Percentiles rank a stretch among this genome's conserved stretches.
Evolutionary conservation across 495 filamentous ascomycete genomes (phyloP).

Genomic region (Xylaria acuta): DNA sequence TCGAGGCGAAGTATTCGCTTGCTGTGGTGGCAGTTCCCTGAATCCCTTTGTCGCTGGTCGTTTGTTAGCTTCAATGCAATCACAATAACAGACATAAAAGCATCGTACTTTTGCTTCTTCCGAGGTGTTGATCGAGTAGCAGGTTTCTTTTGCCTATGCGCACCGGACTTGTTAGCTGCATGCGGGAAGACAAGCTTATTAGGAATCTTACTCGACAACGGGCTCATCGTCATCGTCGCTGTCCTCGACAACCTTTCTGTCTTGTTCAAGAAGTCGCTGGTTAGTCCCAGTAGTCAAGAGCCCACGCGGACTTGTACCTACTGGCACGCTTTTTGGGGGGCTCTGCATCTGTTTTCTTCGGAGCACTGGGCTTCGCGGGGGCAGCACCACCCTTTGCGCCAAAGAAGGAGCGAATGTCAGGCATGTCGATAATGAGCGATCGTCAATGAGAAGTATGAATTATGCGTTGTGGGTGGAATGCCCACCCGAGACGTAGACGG

Average conservation of each 20-base stretch:
- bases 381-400: conserved; percentile 61
- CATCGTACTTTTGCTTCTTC: conserved; percentile 46
- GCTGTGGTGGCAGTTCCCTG: conserved; percentile 54
- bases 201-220: conserved; percentile 43
- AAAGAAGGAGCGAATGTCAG: conserved; percentile 86
- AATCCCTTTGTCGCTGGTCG: conserved; percentile 40
- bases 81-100: background rate
- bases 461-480: conserved; percentile 1
- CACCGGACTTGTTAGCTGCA: conserved; percentile 13
- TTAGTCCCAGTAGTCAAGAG: conserved; percentile 27
- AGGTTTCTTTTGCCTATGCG: conserved; percentile 45
- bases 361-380: conserved; percentile 51
- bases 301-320: conserved; percentile 36
- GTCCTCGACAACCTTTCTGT: conserved; percentile 75
- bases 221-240: conserved; percentile 72
- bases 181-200: background rate
- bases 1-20: conserved; percentile 56
- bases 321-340: conserved; percentile 48
- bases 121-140: conserved; percentile 44
- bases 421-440: conserved; percentile 54
- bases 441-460: background rate
- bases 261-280: conserved; percentile 50
- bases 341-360: conserved; percentile 53
- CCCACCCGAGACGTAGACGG: background rate
- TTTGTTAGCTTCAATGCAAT: background rate